These are phyloP conservation scores for Fonsecaea nubica DNA, from an alignment of 2,329 filamentous ascomycete genomes.

Conservation along the genomic window DNA sequence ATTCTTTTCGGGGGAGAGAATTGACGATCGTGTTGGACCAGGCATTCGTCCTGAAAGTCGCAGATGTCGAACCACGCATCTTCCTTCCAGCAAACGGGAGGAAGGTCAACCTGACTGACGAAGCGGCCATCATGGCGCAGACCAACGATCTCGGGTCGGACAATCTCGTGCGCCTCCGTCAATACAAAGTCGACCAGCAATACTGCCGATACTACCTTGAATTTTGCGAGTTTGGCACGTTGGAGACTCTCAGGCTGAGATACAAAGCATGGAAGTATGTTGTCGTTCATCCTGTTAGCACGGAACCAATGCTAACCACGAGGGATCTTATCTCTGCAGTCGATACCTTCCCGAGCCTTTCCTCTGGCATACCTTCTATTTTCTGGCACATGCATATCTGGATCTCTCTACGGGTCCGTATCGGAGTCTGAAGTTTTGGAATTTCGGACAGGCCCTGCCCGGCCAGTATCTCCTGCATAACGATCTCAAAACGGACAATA, in stretches of 20 bases:
- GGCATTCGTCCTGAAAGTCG: slow-evolving; percentile 16
- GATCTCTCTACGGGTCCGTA: slow-evolving; percentile 19
- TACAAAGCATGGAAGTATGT: slow-evolving; percentile 35
- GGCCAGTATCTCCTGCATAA: slow-evolving; percentile 31
- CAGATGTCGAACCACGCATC: neutral
- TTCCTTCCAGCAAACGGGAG: slow-evolving; percentile 4
- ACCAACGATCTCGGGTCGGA: slow-evolving; percentile 20
- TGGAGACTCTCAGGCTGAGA: slow-evolving; percentile 28
- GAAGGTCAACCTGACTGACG: slow-evolving; percentile 17
- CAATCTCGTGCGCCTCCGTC: slow-evolving; percentile 24
- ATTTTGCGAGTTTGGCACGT: slow-evolving; percentile 21
- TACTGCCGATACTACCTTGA: slow-evolving; percentile 34
- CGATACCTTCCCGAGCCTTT: slow-evolving; percentile 34
- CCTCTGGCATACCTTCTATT: slow-evolving; percentile 34
- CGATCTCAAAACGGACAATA: slow-evolving; percentile 33
- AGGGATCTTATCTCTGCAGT: neutral
- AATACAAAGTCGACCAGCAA: slow-evolving; percentile 18
- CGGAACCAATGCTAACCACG: neutral
- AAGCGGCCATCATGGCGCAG: slow-evolving; percentile 31
- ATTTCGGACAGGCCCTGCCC: slow-evolving; percentile 15
- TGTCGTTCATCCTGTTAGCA: no score
- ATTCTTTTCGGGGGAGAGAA: no score
- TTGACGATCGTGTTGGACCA: neutral
- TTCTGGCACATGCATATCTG: slow-evolving; percentile 24
- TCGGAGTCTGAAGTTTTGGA: slow-evolving; percentile 16